Conservation (phyloP, 1,139 yeast genomes). For the Saccharomycopsis hybrid region DNA sequence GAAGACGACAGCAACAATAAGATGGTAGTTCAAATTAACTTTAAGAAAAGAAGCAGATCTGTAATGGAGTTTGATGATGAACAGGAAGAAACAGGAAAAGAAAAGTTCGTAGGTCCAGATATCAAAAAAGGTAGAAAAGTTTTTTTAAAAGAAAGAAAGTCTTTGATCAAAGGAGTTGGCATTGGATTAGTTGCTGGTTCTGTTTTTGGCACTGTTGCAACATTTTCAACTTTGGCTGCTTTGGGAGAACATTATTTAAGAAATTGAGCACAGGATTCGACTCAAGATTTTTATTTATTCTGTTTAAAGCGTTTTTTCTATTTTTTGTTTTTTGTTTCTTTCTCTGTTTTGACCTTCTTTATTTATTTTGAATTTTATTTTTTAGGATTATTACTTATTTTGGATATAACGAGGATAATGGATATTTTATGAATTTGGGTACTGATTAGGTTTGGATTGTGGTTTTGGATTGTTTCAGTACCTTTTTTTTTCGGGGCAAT, state of each 20-base stretch:
- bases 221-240: slow-evolving; percentile 15
- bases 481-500: no score
- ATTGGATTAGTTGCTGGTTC: slow-evolving; percentile 17
- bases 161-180: slow-evolving; percentile 13
- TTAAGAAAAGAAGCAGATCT: neutral
- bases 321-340: neutral
- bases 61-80: neutral
- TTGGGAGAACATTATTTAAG: slow-evolving; percentile 7
- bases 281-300: neutral
- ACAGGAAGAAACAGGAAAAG: neutral
- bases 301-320: neutral
- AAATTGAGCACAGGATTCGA: neutral
- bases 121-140: no score
- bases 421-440: no score
- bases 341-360: neutral
- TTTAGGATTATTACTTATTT: neutral
- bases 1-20: neutral
- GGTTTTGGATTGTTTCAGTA: no score
- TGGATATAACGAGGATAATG: neutral
- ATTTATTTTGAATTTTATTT: neutral
- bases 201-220: slow-evolving; percentile 11
- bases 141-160: no score
- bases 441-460: no score
- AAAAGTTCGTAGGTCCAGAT: no score
- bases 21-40: slow-evolving; percentile 1